These are phyloP conservation scores for Lasiosphaeria hispida DNA, from an alignment of 495 filamentous ascomycete genomes.

Conservation along the genomic window DNA sequence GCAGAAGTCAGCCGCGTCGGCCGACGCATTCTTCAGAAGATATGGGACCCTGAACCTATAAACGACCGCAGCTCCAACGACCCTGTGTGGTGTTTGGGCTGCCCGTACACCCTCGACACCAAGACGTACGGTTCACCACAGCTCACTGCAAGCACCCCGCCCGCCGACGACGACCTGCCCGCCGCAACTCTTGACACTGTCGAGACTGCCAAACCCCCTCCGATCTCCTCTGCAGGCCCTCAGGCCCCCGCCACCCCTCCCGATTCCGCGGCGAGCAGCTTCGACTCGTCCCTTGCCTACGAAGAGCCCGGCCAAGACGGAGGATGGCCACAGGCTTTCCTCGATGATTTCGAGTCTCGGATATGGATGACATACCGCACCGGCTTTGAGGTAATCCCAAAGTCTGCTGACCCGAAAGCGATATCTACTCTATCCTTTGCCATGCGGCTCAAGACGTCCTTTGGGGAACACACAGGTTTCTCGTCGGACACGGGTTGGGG, in stretches of 20 bases:
- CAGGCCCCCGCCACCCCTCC: slow-evolving; percentile 40
- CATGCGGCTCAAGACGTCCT: slow-evolving; percentile 77
- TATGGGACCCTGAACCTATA: slow-evolving; percentile 91
- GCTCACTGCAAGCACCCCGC: slow-evolving; percentile 26
- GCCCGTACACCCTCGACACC: slow-evolving; percentile 59
- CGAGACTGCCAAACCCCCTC: neutral
- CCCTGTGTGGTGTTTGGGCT: slow-evolving; percentile 87
- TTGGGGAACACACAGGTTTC: slow-evolving; percentile 79
- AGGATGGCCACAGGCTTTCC: slow-evolving; percentile 81
- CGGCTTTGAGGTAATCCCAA: slow-evolving; percentile 80
- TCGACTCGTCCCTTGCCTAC: slow-evolving; percentile 49
- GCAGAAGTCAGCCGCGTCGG: slow-evolving; percentile 37
- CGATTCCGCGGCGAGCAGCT: slow-evolving; percentile 46
- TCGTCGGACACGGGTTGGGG: slow-evolving; percentile 96
- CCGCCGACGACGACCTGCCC: slow-evolving; percentile 8
- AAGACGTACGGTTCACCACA: slow-evolving; percentile 23
- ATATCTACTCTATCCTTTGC: slow-evolving; percentile 75
- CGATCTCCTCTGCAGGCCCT: slow-evolving; percentile 8
- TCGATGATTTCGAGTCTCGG: slow-evolving; percentile 88
- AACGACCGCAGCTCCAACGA: slow-evolving; percentile 69
- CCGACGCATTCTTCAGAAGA: slow-evolving; percentile 84
- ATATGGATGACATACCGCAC: slow-evolving; percentile 98
- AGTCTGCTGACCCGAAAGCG: slow-evolving; percentile 66
- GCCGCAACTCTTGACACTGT: neutral
- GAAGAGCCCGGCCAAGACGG: slow-evolving; percentile 50